These are phyloP conservation scores for Podaxis rugospora DNA, from an alignment of 768 basidiomycete genomes.

Conservation along the genomic window DNA sequence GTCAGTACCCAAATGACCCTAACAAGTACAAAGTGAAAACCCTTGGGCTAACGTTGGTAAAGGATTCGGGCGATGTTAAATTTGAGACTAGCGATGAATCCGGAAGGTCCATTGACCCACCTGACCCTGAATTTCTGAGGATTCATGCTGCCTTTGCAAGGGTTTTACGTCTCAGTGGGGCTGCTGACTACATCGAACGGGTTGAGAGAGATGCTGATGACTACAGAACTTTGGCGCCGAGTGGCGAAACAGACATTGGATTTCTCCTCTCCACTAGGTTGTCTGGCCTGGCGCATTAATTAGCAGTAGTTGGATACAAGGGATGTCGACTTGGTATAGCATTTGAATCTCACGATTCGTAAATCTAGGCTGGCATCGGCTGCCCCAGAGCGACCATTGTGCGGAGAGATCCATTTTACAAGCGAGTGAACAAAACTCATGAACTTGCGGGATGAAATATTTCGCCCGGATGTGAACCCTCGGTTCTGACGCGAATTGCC, in stretches of 20 bases:
- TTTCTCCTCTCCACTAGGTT: slow-evolving; percentile 10
- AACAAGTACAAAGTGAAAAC: slow-evolving; percentile 15
- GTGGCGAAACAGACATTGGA: slow-evolving; percentile 12
- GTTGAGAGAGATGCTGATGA: slow-evolving; percentile 1
- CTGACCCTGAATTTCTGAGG: slow-evolving; percentile 16
- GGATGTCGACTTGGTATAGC: no score
- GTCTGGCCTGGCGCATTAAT: not conserved
- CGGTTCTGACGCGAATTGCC: no score
- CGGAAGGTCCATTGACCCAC: not conserved
- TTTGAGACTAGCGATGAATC: slow-evolving; percentile 7
- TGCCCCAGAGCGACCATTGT: no score
- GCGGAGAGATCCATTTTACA: no score
- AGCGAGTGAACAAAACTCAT: no score
- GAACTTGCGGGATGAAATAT: no score
- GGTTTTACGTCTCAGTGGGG: slow-evolving; percentile 9
- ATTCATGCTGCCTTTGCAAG: slow-evolving; percentile 20
- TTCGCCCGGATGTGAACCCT: no score
- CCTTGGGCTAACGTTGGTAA: not conserved
- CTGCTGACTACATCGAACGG: slow-evolving; percentile 13
- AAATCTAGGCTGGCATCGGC: no score
- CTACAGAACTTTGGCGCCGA: not conserved
- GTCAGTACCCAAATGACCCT: slow-evolving; percentile 13
- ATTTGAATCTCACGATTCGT: no score
- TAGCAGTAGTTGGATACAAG: not conserved
- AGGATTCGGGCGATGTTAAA: slow-evolving; percentile 8